Evolutionary conservation across 768 basidiomycete species (phyloP), one percentile per base, ranked within the genome.

Genomic region (Amanita muscaria): DNA sequence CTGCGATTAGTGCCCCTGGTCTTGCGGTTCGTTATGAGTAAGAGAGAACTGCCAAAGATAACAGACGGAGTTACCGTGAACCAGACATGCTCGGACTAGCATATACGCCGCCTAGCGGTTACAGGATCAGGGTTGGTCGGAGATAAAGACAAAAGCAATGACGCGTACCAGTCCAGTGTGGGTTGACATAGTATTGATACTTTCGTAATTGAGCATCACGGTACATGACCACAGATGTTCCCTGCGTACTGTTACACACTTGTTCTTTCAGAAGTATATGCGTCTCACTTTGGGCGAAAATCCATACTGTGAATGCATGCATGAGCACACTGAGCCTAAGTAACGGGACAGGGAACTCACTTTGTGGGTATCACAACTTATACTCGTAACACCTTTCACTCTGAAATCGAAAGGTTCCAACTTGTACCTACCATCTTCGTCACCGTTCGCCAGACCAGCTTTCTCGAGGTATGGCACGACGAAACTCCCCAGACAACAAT

Each of bases 291-390:
- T 98, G 11, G 92, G 91, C 16, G 92, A 81, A 61, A 94, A 96
- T 15, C 89, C 92, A 64, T 94, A 93, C 83, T 91, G 27, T 6
- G 49, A 51, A 48, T 40, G 44, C 34, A 32, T 34, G 49, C 29
- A 53, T 44, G 14, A 42, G 50, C 31, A 22, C 37, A 34, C 25
- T 31, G 14, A 8, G 18, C 15, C 4, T 3, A 32, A 14, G 21
- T 19, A 18, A 12, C 15, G 12, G 15, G 12, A 12, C 3, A 10
- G 25, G 34, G 25, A 8, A 40, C 55, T 39, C 53, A 84, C 88
- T 69, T 94, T 94, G 67, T 96, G 92, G 5, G 89, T 90, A 68
- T 99, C 94, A 60, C 93, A 96, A 49, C 89, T 92, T 44, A 97
- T 88, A 54, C 82, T 83, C 2, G 93, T 97, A 18, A 99, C 94